Base-by-base conservation (phyloP, 2,329 filamentous ascomycete genomes). In the Talaromyces sp. region DNA sequence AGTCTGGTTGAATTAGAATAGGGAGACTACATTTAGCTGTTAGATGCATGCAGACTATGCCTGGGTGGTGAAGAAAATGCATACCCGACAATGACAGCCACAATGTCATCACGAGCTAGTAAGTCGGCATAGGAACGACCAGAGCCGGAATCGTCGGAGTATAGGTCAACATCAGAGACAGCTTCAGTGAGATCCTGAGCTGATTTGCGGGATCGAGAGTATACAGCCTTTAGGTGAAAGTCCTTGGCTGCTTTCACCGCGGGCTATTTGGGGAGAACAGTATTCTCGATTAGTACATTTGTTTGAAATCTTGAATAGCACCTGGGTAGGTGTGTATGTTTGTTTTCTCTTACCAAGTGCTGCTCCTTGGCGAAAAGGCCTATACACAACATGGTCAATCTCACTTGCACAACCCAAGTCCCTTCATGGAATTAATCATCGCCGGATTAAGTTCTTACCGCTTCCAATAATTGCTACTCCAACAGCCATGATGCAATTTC, bases 291-390 rank as follows among this genome's bases (percentile, higher is more conserved):
- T 22, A 42, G 47, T 9, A 35, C 3, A 33, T 3, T 19, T 11
- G 13, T 6, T 42, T 20, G n/a, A 19, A 14, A 30, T n/a, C 24
- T 27, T 27, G 24, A 27, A 27, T 9, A 27, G n/a, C n/a, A n/a
- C n/a, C n/a, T n/a, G n/a, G n/a, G n/a, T n/a, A n/a, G n/a, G n/a
- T n/a, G n/a, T n/a, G n/a, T n/a, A n/a, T n/a, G n/a, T n/a, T n/a
- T n/a, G n/a, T n/a, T n/a, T 5, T 27, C 6, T 24, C 64, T 39
- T 70, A 78, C 76, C 47, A 83, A 72, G 62, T 84, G 81, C 58
- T 83, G 76, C 67, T 84, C 82, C 55, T 77, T 75, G 51, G 80
- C 81, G 65, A 84, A 84, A 61, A 82, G 82, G 54, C 82, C 74
- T 76, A 33, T 37, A 24, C 5, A 14, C 2, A 24, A 8, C 8